phyloP scores from a whole-genome alignment of 345 rosid species.

The Pseudoturritis turrita region DNA sequence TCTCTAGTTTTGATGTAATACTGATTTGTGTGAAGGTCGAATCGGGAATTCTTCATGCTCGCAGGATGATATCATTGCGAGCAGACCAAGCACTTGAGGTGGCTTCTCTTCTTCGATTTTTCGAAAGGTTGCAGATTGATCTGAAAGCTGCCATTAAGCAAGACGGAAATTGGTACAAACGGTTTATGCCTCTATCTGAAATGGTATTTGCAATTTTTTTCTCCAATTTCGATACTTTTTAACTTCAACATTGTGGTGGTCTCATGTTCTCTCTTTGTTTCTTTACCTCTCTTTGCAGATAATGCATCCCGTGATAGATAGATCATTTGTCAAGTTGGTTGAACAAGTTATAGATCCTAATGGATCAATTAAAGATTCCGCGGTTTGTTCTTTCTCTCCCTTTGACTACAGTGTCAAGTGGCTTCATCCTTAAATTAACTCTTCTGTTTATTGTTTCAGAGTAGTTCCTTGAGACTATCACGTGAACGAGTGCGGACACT shows the following conservation, averaged over 20 bases:
- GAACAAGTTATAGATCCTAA: constrained; percentile 67
- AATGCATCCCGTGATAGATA: constrained; percentile 47
- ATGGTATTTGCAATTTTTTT: constrained; percentile 40
- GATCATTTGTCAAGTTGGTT: constrained; percentile 52
- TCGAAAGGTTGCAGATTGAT: constrained; percentile 59
- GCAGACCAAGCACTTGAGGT: constrained; percentile 66
- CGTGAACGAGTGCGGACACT: constrained; percentile 58
- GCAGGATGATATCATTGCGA: constrained; percentile 39
- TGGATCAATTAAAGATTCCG: constrained; percentile 81
- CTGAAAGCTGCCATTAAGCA: constrained; percentile 63
- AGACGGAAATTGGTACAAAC: constrained; percentile 61
- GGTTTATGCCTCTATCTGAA: constrained; percentile 72
- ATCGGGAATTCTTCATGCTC: constrained; percentile 46
- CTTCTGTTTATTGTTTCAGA: constrained; percentile 40
- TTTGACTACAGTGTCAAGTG: not conserved
- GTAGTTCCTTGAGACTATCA: constrained; percentile 64
- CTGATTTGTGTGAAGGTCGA: constrained; percentile 43
- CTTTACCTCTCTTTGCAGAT: constrained; percentile 44
- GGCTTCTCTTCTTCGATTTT: constrained; percentile 50
- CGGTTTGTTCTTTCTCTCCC: constrained; percentile 48
- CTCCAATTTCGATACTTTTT: not conserved
- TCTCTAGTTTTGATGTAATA: not conserved
- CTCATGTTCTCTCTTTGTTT: not conserved
- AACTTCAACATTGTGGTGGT: not conserved
- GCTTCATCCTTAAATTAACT: constrained; percentile 8